Percentiles rank a stretch among this genome's conserved stretches.
Conservation (phyloP, 345 rosid species). For the Gossypium longicalyx region DNA sequence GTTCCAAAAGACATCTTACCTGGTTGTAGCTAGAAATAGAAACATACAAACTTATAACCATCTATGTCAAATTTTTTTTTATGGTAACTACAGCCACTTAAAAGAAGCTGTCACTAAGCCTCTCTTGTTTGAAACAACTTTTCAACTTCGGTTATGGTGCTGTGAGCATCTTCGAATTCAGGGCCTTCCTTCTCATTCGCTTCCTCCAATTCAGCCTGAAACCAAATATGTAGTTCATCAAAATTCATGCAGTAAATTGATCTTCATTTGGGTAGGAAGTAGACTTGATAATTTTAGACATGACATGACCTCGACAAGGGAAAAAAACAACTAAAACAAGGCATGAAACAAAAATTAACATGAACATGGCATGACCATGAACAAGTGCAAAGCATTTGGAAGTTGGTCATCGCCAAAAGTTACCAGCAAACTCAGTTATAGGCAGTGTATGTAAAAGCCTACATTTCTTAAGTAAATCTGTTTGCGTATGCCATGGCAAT, state of each 20-base stretch:
- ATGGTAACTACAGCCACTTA: background rate
- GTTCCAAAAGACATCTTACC: conserved; percentile 2
- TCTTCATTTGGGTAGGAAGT: background rate
- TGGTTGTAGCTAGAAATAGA: background rate
- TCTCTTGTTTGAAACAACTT: conserved; percentile 52
- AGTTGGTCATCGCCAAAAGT: background rate
- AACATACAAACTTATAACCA: conserved; percentile 8
- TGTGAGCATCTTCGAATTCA: conserved; percentile 63
- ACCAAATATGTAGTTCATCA: background rate
- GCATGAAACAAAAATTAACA: background rate
- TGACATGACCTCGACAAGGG: background rate
- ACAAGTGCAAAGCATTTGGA: background rate
- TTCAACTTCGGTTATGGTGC: conserved; percentile 55
- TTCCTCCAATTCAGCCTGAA: conserved; percentile 67
- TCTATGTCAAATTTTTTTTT: conserved; percentile 6
- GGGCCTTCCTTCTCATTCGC: conserved; percentile 47
- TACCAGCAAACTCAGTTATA: background rate
- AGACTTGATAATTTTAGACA: background rate
- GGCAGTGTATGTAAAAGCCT: background rate
- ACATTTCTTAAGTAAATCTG: background rate
- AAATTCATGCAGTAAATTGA: background rate
- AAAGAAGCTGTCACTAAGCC: conserved; percentile 28
- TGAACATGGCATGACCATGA: background rate
- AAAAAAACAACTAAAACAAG: background rate
- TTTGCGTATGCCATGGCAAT: background rate